These are phyloP conservation scores for Anthostomella pinea DNA, from an alignment of 2,329 filamentous ascomycete genomes.

Conservation along the genomic window DNA sequence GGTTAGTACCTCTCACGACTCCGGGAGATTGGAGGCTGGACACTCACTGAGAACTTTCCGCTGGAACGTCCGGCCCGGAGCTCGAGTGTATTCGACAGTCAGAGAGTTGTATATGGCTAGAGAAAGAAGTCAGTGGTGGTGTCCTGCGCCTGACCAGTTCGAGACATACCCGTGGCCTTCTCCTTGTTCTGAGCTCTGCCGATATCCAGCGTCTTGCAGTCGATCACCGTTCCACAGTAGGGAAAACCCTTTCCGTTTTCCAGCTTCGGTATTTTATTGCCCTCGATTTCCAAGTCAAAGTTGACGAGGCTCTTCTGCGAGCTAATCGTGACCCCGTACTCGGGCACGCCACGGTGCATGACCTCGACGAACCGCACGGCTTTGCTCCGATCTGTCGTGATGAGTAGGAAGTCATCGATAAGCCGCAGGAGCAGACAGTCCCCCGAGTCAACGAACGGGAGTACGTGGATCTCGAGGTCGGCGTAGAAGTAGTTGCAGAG, in stretches of 20 bases:
- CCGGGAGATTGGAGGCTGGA: neutral
- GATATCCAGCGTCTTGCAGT: constrained; percentile 72
- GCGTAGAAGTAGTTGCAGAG: constrained; percentile 97
- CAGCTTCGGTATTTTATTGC: constrained; percentile 48
- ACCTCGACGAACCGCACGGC: constrained; percentile 70
- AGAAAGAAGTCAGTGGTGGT: constrained; percentile 16
- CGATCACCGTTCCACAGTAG: constrained; percentile 80
- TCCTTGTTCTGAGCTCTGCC: constrained; percentile 58
- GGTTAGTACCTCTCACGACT: constrained; percentile 2
- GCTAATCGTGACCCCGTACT: constrained; percentile 79
- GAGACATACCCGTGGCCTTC: constrained; percentile 47
- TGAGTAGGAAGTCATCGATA: constrained; percentile 89
- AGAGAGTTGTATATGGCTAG: constrained; percentile 65
- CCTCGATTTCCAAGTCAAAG: constrained; percentile 64
- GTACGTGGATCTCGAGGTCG: constrained; percentile 68
- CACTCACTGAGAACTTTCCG: constrained; percentile 69
- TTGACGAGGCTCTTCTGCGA: constrained; percentile 79
- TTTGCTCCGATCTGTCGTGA: constrained; percentile 67
- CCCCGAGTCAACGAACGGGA: constrained; percentile 61
- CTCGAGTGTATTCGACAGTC: constrained; percentile 72
- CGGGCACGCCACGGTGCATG: constrained; percentile 76
- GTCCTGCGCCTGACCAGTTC: constrained; percentile 1
- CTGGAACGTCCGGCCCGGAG: constrained; percentile 74
- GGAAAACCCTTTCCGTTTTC: constrained; percentile 59
- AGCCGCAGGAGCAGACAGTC: constrained; percentile 73